phyloP scores from a whole-genome alignment of 2,329 filamentous ascomycete genomes.

The Pezicula carpinea region DNA sequence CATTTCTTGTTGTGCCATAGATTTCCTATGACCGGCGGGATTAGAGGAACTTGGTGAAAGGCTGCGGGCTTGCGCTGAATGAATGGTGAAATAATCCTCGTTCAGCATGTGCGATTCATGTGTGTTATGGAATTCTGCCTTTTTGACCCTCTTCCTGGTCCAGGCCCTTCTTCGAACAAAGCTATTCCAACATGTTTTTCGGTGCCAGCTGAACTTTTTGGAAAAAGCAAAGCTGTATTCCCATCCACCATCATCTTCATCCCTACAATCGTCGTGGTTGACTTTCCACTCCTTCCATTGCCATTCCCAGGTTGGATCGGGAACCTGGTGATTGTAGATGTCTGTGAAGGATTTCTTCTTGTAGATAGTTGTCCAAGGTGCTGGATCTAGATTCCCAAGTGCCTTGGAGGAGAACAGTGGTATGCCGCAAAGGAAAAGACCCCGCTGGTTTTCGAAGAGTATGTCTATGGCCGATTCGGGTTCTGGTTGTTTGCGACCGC shows the following conservation, averaged over 20 bases:
- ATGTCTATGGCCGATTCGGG: conserved; percentile 68
- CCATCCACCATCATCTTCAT: conserved; percentile 90
- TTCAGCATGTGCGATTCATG: conserved; percentile 62
- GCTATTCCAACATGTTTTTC: conserved; percentile 86
- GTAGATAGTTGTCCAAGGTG: conserved; percentile 75
- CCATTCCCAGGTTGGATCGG: conserved; percentile 96
- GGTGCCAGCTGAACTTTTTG: conserved; percentile 77
- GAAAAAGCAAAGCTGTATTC: conserved; percentile 90
- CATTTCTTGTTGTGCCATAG: conserved; percentile 17
- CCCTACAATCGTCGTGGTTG: conserved; percentile 71
- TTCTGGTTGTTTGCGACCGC: conserved; percentile 26
- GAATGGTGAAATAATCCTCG: conserved; percentile 75
- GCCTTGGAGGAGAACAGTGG: conserved; percentile 86
- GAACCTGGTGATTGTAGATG: conserved; percentile 84
- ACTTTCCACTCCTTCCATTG: conserved; percentile 62
- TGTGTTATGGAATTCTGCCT: conserved; percentile 35
- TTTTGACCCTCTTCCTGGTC: conserved; percentile 75
- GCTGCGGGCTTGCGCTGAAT: conserved; percentile 42
- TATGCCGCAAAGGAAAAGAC: conserved; percentile 82
- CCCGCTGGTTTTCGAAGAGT: conserved; percentile 92
- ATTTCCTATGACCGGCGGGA: conserved; percentile 6
- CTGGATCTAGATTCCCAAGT: conserved; percentile 78
- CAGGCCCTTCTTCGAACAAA: conserved; percentile 89
- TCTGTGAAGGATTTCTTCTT: conserved; percentile 57
- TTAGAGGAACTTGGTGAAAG: conserved; percentile 35